Evolutionary conservation across 805 yeast genomes (phyloP).

Genomic region (Wickerhamiella dianesei): DNA sequence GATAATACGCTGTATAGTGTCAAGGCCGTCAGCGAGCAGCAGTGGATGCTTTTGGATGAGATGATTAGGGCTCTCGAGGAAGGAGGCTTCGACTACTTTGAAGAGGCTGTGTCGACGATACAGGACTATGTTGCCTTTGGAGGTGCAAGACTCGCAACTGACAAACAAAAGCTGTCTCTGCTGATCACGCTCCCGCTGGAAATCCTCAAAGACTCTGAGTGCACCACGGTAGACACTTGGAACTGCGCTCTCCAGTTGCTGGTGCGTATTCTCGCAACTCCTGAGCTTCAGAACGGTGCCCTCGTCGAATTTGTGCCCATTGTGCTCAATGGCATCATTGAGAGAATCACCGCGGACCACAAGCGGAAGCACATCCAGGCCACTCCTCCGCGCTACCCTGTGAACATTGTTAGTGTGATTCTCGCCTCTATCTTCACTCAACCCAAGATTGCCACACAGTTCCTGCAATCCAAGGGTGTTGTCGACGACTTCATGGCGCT

Average conservation of each 20-base stretch:
- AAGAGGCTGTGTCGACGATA: conserved; percentile 60
- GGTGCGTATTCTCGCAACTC: conserved; percentile 27
- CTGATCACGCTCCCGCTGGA: conserved; percentile 34
- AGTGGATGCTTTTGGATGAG: conserved; percentile 60
- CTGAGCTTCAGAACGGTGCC: conserved; percentile 16
- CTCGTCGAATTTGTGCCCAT: conserved; percentile 9
- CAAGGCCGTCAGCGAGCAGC: conserved; percentile 46
- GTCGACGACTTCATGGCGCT: conserved; percentile 40
- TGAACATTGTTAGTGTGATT: conserved; percentile 46
- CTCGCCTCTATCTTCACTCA: conserved; percentile 52
- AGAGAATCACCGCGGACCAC: conserved; percentile 10
- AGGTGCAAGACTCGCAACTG: conserved; percentile 31
- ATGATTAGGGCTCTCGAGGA: conserved; percentile 30
- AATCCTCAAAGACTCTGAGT: conserved; percentile 11
- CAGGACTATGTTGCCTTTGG: conserved; percentile 62
- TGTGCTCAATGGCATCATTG: conserved; percentile 7
- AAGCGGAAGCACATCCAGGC: neutral
- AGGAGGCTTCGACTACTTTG: conserved; percentile 47
- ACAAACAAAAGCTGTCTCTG: conserved; percentile 29
- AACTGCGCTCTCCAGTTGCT: conserved; percentile 35
- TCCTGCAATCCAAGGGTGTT: conserved; percentile 34
- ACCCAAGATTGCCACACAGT: conserved; percentile 37
- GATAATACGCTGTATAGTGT: conserved; percentile 51
- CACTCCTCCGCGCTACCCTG: conserved; percentile 29
- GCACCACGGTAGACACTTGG: conserved; percentile 31